Evolutionary conservation across 495 filamentous ascomycete species (phyloP), one percentile per base, ranked within the genome.

Genomic region (Tetracladium setigerum): DNA sequence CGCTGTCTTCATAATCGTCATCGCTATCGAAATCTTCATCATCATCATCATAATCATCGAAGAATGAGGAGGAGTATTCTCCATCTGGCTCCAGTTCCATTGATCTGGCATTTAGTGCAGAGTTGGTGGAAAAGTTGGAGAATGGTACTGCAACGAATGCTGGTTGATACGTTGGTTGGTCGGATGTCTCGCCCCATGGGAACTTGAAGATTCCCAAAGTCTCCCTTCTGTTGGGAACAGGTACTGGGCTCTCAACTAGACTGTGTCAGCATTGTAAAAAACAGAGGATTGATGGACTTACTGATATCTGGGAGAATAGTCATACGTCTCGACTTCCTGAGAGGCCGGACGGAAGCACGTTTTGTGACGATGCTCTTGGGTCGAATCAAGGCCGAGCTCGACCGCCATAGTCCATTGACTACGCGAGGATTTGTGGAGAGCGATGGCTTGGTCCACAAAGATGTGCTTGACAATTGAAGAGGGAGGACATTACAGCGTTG

Each of bases 161-260:
- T 30, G 58, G 52, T 34, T 55, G 48, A 40, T 57, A 61, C 8
- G 58, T 39, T 12, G 58, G 68, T 30, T 68, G 65, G 48, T 79
- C 74, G 19, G 74, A 77, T 53, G 58, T 70, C 49, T 77, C 74
- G 16, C 75, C 75, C 72, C 72, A 79, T 0, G 75, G 70, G 48
- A 76, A 76, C 51, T 78, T 72, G 57, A 77, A 79, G 42, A 79
- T 70, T 4, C 74, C 75, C 8, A 79, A 60, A 5, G 68, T 75
- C 27, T 67, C 74, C 11, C 66, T 60, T 49, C 71, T 72, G 39
- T 73, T 58, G 12, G 73, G 73, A 10, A 78, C 57, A 38, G 74
- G 73, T 46, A 70, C 56, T 6, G 75, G 75, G 53, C 66, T 76
- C 47, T 79, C 75, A 22, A 77, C 54, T 59, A 47, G 15, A 14